A percentile compares a stretch with the other conserved stretches of the same genome.
phyloP scores from a whole-genome alignment of 1,284 basidiomycete genomes.

The Tilletia indica region DNA sequence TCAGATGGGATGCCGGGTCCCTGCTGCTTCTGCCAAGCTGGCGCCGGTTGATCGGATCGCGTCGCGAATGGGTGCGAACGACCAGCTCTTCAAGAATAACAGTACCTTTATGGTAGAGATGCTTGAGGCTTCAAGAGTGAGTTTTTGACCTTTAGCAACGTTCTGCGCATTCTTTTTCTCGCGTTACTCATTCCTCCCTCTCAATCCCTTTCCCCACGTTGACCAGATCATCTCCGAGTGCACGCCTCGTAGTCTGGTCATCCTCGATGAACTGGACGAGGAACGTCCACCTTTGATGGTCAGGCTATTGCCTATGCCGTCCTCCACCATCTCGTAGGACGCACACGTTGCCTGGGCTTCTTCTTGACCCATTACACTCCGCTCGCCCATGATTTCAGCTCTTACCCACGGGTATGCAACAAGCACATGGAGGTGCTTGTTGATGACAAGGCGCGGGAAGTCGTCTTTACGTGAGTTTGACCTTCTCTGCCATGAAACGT shows the following conservation, averaged over 20 bases:
- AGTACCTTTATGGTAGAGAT: slow-evolving; percentile 57
- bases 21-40: slow-evolving; percentile 76
- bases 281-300: slow-evolving; percentile 55
- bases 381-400: slow-evolving; percentile 47
- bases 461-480: slow-evolving; percentile 50
- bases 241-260: slow-evolving; percentile 54
- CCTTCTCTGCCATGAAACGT: background rate
- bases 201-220: background rate
- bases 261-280: slow-evolving; percentile 56
- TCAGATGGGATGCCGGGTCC: slow-evolving; percentile 95
- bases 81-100: slow-evolving; percentile 50
- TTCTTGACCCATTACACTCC: slow-evolving; percentile 55
- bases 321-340: slow-evolving; percentile 49
- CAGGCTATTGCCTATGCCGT: slow-evolving; percentile 55
- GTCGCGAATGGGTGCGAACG: slow-evolving; percentile 88
- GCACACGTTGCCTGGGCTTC: slow-evolving; percentile 53
- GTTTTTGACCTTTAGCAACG: slow-evolving; percentile 21
- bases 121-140: slow-evolving; percentile 41
- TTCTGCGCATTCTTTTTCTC: background rate
- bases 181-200: background rate
- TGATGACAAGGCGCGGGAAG: slow-evolving; percentile 48
- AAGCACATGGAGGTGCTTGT: slow-evolving; percentile 56
- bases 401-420: slow-evolving; percentile 51
- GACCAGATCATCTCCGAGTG: slow-evolving; percentile 50
- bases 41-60: slow-evolving; percentile 90